Evolutionary conservation across 805 yeast genomes (phyloP).

Genomic region (Yarrowia deformans): DNA sequence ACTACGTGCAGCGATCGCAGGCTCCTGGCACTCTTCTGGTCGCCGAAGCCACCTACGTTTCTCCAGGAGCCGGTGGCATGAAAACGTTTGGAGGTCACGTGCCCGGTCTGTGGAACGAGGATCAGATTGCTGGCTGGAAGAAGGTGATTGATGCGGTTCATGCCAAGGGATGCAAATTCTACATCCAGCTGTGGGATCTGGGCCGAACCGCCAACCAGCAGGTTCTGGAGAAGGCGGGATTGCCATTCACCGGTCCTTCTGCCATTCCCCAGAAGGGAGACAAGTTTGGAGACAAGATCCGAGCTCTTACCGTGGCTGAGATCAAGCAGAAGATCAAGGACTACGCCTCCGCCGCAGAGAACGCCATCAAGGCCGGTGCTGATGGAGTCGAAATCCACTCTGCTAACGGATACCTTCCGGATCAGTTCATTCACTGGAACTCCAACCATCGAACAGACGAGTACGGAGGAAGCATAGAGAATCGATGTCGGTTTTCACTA

Average conservation of each 20-base stretch:
- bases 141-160: conserved; percentile 56
- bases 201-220: conserved; percentile 52
- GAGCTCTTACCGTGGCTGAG: conserved; percentile 53
- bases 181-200: conserved; percentile 55
- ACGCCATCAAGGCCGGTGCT: conserved; percentile 61
- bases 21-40: conserved; percentile 61
- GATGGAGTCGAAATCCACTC: conserved; percentile 72
- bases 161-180: conserved; percentile 51
- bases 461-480: conserved; percentile 68
- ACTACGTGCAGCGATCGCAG: conserved; percentile 64
- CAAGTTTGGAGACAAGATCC: conserved; percentile 27
- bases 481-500: conserved; percentile 58
- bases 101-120: conserved; percentile 69
- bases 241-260: conserved; percentile 29
- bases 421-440: conserved; percentile 56
- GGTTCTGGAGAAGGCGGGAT: conserved; percentile 16
- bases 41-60: conserved; percentile 64
- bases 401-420: conserved; percentile 67
- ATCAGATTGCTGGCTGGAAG: conserved; percentile 85
- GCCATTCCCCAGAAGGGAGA: conserved; percentile 45
- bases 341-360: conserved; percentile 60
- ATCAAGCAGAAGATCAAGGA: conserved; percentile 55
- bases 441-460: conserved; percentile 64
- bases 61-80: conserved; percentile 53
- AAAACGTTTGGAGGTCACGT: conserved; percentile 40